These are phyloP conservation scores for Volvox reticuliferus DNA, from an alignment of 139 green algal species.

Conservation along the genomic window DNA sequence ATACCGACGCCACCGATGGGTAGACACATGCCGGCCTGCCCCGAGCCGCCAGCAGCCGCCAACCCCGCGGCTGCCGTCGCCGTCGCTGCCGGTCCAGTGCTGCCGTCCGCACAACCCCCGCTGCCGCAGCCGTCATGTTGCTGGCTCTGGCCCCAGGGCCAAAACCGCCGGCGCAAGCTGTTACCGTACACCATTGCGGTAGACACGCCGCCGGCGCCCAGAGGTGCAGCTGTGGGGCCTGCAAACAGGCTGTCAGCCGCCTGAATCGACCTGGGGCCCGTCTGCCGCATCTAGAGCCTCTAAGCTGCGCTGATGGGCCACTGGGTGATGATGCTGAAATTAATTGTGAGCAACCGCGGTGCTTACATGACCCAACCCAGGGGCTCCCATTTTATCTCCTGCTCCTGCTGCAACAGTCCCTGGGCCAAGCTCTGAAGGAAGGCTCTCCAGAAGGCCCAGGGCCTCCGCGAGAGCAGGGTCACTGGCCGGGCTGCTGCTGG, in stretches of 20 bases:
- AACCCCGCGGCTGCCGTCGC: background rate
- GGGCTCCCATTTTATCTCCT: background rate
- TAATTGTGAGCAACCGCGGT: no score
- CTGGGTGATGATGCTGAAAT: background rate
- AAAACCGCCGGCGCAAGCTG: conserved; percentile 41
- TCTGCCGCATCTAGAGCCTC: background rate
- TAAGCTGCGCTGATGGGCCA: background rate
- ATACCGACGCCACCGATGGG: background rate
- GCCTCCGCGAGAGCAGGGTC: conserved; percentile 18
- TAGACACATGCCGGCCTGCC: background rate
- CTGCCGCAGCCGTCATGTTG: background rate
- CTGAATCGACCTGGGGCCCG: background rate
- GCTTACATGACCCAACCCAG: no score
- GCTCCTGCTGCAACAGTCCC: background rate
- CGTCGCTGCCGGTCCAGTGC: background rate
- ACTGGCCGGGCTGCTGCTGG: no score
- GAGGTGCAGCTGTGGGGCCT: background rate
- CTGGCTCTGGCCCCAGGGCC: conserved; percentile 24
- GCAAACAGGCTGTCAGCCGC: background rate
- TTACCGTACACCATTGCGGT: conserved; percentile 19
- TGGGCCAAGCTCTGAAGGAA: background rate
- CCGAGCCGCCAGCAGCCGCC: background rate
- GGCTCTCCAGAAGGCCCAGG: conserved; percentile 20
- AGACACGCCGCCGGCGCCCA: background rate
- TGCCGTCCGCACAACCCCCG: background rate